A percentile compares a stretch with the other conserved stretches of the same genome.
These are phyloP conservation scores for Berkeleyomyces basicola DNA, from an alignment of 2,329 filamentous ascomycete genomes.

Conservation along the genomic window DNA sequence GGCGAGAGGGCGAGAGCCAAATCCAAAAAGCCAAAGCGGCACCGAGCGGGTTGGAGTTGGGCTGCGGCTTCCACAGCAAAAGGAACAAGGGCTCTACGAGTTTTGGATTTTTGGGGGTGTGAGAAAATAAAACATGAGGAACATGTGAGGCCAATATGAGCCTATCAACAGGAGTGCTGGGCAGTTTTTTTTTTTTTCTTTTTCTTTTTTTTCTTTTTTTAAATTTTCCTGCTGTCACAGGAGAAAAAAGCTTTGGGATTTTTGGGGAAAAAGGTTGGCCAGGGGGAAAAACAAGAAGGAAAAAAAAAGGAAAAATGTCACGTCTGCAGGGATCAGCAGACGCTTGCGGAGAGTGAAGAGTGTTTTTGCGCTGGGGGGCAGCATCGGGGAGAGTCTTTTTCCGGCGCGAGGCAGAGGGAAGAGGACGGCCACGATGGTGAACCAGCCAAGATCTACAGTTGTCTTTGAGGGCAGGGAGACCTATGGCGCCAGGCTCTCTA, in stretches of 20 bases:
- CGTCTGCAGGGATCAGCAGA: neutral
- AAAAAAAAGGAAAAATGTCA: neutral
- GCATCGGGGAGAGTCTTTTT: neutral
- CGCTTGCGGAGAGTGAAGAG: neutral
- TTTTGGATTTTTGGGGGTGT: neutral
- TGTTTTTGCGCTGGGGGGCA: neutral
- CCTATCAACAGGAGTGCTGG: no score
- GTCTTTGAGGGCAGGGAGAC: neutral
- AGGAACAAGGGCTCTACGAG: neutral
- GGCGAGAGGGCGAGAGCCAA: neutral
- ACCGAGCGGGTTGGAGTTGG: neutral
- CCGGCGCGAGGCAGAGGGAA: neutral
- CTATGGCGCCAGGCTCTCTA: neutral
- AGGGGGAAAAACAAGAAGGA: neutral
- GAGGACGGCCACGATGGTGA: neutral
- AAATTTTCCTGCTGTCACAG: neutral
- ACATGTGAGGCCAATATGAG: no score
- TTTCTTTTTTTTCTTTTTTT: neutral
- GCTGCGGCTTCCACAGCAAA: neutral
- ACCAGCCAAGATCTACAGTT: neutral
- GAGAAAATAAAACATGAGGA: no score
- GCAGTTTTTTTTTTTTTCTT: neutral
- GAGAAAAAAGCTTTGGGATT: neutral
- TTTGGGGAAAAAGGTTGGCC: neutral
- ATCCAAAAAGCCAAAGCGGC: neutral